Base-by-base conservation (phyloP, 78 protist genomes). In the Tieghemostelium lacteum region DNA sequence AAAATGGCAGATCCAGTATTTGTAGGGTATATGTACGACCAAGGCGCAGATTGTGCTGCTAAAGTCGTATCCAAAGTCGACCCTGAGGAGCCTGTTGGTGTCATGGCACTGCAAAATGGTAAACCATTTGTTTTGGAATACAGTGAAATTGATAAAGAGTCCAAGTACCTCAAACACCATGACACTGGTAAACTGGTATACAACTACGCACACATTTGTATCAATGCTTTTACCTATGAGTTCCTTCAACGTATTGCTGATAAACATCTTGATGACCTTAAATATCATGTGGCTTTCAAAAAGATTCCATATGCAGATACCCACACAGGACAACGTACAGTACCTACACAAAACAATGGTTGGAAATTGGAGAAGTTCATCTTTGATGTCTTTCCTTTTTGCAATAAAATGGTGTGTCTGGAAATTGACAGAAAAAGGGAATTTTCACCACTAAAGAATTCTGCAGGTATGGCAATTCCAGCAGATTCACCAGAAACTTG, bases 311-410 rank as follows among this genome's bases (percentile, higher is more conserved):
- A 19, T 28, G 91, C 88, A 19, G 42, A 65, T 22, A 65, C 42
- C 4, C 17, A 33, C 16, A n/a, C n/a, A n/a, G 95, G 95, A n/a
- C 26, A 3, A 4, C 64, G 63, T 34, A 17, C 22, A 66, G 75
- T 60, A 73, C 75, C 80, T 8, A 2, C 33, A 49, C 55, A 29
- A 26, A 39, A 33, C 31, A 83, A 92, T 76, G 95, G 91, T 10
- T 93, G 85, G 91, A 98, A 98, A 89, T 29, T 95, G 70, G 99
- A 98, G 69, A 37, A 86, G 71, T 98, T 98, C 55, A 92, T 98
- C 37, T 98, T 97, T 73, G 99, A 98, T 52, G 95, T 93, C 24
- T 96, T 98, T 87, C 94, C 85, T 0, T 85, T 66, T 5, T 86
- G 96, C 24, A 52, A 60, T 42, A 63, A 73, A 31, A 67, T 76